A percentile compares a stretch with the other conserved stretches of the same genome.
Evolutionary conservation across 805 yeast genomes (phyloP).

Genomic region (Metschnikowia peoriensis): DNA sequence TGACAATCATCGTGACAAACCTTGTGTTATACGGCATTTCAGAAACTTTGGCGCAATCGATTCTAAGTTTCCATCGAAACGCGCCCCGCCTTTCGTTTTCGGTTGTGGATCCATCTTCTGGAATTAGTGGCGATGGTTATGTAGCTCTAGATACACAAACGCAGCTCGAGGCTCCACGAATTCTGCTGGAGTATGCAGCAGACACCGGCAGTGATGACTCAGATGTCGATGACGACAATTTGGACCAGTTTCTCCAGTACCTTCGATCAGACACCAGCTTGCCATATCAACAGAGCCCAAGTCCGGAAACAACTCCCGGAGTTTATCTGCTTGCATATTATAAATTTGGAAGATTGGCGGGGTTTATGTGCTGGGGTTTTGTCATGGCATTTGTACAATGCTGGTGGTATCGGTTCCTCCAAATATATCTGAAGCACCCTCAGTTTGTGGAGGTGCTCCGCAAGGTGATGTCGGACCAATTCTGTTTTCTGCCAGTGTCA

Average conservation of each 20-base stretch:
- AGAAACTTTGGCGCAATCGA: constrained; percentile 82
- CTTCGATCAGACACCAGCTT: constrained; percentile 26
- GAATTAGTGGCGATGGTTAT: neutral
- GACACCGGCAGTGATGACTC: constrained; percentile 18
- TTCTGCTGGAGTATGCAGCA: neutral
- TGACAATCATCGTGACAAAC: constrained; percentile 82
- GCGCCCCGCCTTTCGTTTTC: constrained; percentile 7
- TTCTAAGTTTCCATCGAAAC: constrained; percentile 31
- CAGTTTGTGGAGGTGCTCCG: constrained; percentile 81
- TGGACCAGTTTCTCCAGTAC: constrained; percentile 35
- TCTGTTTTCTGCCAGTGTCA: constrained; percentile 85
- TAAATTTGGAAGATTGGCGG: constrained; percentile 66
- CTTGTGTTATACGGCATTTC: constrained; percentile 84
- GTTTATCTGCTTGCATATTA: constrained; percentile 40
- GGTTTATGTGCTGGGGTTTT: constrained; percentile 87
- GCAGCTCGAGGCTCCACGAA: neutral
- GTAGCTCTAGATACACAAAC: neutral
- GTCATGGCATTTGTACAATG: constrained; percentile 79
- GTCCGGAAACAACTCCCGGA: neutral
- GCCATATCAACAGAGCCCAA: constrained; percentile 2
- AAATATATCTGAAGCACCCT: constrained; percentile 79
- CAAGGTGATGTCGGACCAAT: constrained; percentile 86
- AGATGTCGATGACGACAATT: constrained; percentile 26
- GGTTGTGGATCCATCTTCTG: neutral
- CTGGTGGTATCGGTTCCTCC: constrained; percentile 84